These are phyloP conservation scores for Vanderwaltozyma polyspora DNA, from an alignment of 805 yeast genomes.

Conservation along the genomic window DNA sequence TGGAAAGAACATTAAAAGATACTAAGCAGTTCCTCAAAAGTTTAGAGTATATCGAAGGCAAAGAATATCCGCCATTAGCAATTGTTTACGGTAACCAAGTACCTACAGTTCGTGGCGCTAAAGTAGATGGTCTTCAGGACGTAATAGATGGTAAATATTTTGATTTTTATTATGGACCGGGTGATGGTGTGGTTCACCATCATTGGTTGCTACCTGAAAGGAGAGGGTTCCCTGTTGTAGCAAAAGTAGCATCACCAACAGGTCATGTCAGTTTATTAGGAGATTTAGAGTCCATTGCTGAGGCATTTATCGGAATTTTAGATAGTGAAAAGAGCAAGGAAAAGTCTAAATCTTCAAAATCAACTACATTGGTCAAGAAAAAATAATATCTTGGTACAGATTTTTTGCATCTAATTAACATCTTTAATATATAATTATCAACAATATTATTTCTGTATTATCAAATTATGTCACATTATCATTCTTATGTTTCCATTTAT, in stretches of 20 bases:
- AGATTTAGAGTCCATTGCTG: slow-evolving; percentile 61
- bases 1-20: slow-evolving; percentile 46
- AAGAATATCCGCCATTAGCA: slow-evolving; percentile 72
- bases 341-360: background rate
- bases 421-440: too few relatives aligned
- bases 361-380: background rate
- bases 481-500: background rate
- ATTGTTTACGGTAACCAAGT: slow-evolving; percentile 70
- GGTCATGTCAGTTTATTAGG: slow-evolving; percentile 79
- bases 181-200: slow-evolving; percentile 87
- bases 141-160: slow-evolving; percentile 62
- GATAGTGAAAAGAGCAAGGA: slow-evolving; percentile 38
- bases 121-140: slow-evolving; percentile 50
- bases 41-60: slow-evolving; percentile 40
- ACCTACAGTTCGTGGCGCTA: slow-evolving; percentile 77
- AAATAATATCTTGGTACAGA: too few relatives aligned
- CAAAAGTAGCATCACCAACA: slow-evolving; percentile 46
- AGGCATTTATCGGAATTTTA: slow-evolving; percentile 53
- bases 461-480: background rate
- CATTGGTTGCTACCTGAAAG: slow-evolving; percentile 72
- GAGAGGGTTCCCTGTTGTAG: slow-evolving; percentile 62
- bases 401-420: too few relatives aligned
- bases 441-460: background rate
- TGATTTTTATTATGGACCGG: slow-evolving; percentile 75
- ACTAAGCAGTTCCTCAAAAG: slow-evolving; percentile 49